Percentiles rank a stretch among this genome's conserved stretches.
Evolutionary conservation across 331 rosid genomes (phyloP).

Genomic region (Cydonia oblonga): DNA sequence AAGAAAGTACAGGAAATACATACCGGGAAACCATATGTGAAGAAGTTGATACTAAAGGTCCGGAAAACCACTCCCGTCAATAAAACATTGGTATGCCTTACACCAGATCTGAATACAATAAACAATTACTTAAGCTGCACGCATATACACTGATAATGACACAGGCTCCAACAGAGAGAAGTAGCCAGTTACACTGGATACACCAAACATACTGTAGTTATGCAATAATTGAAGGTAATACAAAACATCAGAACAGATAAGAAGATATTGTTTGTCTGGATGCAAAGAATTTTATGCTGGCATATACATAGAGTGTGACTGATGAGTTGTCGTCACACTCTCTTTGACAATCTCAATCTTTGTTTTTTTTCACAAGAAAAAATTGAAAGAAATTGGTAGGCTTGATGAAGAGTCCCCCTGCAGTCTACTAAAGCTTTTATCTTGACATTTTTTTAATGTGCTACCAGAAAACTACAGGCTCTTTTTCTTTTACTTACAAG

Average conservation of each 20-base stretch:
- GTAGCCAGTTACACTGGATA: neutral
- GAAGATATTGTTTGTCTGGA: neutral
- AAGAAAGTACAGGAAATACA: constrained; percentile 29
- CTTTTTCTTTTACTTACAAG: neutral
- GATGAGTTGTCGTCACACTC: neutral
- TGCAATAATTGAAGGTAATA: neutral
- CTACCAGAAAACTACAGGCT: neutral
- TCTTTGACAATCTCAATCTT: neutral
- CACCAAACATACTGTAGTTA: neutral
- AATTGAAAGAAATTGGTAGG: neutral
- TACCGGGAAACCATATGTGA: constrained; percentile 99
- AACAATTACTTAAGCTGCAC: constrained; percentile 11
- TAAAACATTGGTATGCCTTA: constrained; percentile 75
- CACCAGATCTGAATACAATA: constrained; percentile 76
- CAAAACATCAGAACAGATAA: neutral
- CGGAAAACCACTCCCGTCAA: constrained; percentile 82
- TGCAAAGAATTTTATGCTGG: neutral
- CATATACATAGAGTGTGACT: neutral
- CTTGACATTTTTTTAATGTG: neutral
- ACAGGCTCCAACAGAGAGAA: neutral
- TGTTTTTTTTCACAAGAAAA: neutral
- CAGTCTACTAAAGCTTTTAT: neutral
- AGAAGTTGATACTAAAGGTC: constrained; percentile 90
- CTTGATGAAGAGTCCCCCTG: neutral
- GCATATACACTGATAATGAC: neutral